Base-by-base conservation (phyloP, 805 yeast genomes). In the Zygosaccharomyces pseudorouxii region DNA sequence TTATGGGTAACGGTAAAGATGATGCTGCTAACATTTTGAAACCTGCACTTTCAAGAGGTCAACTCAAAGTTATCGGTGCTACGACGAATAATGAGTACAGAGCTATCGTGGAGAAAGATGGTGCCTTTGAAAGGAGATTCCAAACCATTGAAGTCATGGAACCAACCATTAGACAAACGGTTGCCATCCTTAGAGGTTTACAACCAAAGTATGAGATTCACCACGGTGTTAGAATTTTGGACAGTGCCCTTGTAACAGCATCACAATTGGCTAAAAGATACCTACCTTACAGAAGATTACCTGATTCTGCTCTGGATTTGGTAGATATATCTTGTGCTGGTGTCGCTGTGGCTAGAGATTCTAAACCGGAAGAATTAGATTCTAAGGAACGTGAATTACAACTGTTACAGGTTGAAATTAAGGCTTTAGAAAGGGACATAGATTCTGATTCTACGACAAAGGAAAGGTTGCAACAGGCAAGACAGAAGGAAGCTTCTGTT, bases 1-100 rank as follows among this genome's bases (percentile, higher is more conserved):
- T 93, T 57, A 93, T 93, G 99, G 99, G 99, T 60, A 96, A 93
- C 66, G 99, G 99, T 66, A 93, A 90, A 71, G 82, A 86, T 54
- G 99, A 93, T 68, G 96, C 96, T 38, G 99, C 99, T 36, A 93
- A 93, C 70, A 79, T 93, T 62, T 80, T 93, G 68, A 93, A 93
- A 72, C 99, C 99, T 33, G 95, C 95, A 78, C 79, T 93, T 55
- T 97, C 99, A 2, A 83, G 99, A 71, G 98, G 99, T 59, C 78
- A 86, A 45, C 80, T 93, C 63, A 97, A 93, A 70, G 95, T 97
- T 70, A 90, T 90, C 64, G 99, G 99, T 73, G 99, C 99, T 23
- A 93, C 99, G 23, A 93, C 99, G 1, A 84, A 89, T 59, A 85
- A 85, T 49, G 99, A 93, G 72, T 93, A 93, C 75, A 80, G 98